Conservation (phyloP, 2,329 filamentous ascomycete genomes). For the Scopulariopsis brevicaulis region DNA sequence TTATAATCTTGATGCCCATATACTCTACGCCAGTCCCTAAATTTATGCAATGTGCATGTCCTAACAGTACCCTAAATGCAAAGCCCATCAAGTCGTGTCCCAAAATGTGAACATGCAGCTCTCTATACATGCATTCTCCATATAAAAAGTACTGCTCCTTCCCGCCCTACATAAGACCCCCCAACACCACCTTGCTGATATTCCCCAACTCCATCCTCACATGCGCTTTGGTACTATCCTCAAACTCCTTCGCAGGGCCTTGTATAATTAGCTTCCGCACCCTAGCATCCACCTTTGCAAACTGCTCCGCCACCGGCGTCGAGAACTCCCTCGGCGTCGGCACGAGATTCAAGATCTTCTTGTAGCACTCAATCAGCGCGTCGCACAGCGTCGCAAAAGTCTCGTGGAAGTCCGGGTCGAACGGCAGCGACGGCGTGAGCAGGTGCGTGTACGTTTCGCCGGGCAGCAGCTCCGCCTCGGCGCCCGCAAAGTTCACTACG, state of each 20-base stretch:
- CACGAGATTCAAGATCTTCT: constrained; percentile 63
- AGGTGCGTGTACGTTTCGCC: constrained; percentile 84
- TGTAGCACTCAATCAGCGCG: constrained; percentile 86
- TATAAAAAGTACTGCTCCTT: background rate
- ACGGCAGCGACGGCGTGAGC: constrained; percentile 83
- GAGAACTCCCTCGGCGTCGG: constrained; percentile 64
- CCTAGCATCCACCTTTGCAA: constrained; percentile 77
- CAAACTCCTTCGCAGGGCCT: constrained; percentile 82
- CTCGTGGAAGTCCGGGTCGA: constrained; percentile 94
- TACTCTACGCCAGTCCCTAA: background rate
- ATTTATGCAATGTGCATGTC: background rate
- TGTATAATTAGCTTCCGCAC: constrained; percentile 84
- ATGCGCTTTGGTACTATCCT: constrained; percentile 68
- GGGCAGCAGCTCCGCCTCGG: constrained; percentile 55
- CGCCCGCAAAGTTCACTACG: constrained; percentile 46
- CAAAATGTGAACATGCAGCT: background rate
- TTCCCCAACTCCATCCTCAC: constrained; percentile 74
- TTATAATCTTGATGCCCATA: background rate
- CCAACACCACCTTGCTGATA: constrained; percentile 79
- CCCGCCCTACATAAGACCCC: constrained; percentile 58
- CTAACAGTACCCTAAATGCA: background rate
- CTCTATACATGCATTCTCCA: background rate
- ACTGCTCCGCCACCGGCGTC: constrained; percentile 65
- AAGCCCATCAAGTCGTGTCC: background rate
- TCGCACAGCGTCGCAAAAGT: constrained; percentile 95